Evolutionary conservation across 176 grass and related monocot species (phyloP), one percentile per base, ranked within the genome.

Genomic region (Oryza officinalis): DNA sequence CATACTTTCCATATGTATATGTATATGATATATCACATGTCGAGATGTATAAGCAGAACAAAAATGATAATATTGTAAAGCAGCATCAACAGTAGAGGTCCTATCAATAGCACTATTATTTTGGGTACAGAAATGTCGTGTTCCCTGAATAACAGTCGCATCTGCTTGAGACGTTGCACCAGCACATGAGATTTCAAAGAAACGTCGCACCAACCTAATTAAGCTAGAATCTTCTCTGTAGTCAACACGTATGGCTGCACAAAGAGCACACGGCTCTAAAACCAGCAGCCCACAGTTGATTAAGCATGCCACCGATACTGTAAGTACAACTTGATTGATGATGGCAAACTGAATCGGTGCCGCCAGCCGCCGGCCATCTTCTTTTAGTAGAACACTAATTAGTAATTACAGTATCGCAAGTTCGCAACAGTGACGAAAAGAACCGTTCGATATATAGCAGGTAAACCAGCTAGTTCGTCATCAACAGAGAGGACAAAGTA

Each of bases 151-250:
- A 40, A n/a, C 11, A 12, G 5, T 12, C 12, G n/a, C 45, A 10
- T 45, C n/a, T 46, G 12, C 69, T 46, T 37, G 27, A 12, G 72
- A 74, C 72, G 46, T 54, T 54, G 14, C 74, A 76, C 74, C 74
- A 60, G 72, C 45, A 50, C 45, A 30, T 18, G 50, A 54, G 50
- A 54, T 6, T 57, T 57, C 52, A 57, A 6, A 2, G 52, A 57
- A 57, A 57, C 50, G 43, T 50, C 15, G 43, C 71, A 74, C 7
- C 9, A 30, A 31, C 64, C 64, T 66, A 61, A 61, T 25, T 66
- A 61, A 25, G 22, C n/a, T 61, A 61, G 57, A 61, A 61, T 61
- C 20, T 25, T 25, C 57, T 61, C 57, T 61, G 23, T 6, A 22
- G n/a, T 25, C 13, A 15, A 32, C 52, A 22, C 52, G 7, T 15